Evolutionary conservation across 116 monocot species (phyloP).

Genomic region (Iris pallida): DNA sequence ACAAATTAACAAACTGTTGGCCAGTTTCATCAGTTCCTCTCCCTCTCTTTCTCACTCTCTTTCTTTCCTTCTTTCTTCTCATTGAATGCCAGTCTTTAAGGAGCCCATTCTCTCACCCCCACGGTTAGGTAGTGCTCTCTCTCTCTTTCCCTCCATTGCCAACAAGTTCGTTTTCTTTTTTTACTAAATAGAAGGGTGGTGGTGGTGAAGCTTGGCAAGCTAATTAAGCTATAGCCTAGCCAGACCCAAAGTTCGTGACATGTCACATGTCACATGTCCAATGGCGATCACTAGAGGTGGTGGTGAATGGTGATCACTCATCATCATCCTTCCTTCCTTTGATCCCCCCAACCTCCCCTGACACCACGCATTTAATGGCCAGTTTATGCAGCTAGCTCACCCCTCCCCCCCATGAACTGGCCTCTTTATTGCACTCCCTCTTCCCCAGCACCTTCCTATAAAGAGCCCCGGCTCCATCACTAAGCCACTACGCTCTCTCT

Average conservation of each 20-base stretch:
- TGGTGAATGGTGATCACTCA: no score
- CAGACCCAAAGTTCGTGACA: not conserved
- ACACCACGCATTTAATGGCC: not conserved
- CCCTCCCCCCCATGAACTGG: not conserved
- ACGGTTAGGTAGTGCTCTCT: conserved; percentile 2
- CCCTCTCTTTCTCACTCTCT: not conserved
- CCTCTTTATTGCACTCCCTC: conserved; percentile 10
- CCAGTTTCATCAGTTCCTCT: conserved; percentile 1
- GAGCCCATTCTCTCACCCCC: not conserved
- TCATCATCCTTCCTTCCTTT: not conserved
- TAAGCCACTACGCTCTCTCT: not conserved
- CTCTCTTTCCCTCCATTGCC: not conserved
- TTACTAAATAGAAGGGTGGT: no score
- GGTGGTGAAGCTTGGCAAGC: no score
- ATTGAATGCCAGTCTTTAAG: conserved; percentile 9
- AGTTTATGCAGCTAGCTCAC: not conserved
- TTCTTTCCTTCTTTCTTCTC: not conserved
- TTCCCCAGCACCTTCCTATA: conserved; percentile 8
- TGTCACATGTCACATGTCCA: not conserved
- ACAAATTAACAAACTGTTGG: conserved; percentile 5
- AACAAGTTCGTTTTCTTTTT: no score
- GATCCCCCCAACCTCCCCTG: conserved; percentile 14
- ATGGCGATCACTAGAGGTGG: not conserved
- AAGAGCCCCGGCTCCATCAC: not conserved
- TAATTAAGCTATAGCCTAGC: not conserved